Base-by-base conservation (phyloP, 805 yeast genomes). In the Starmerella geochares region DNA sequence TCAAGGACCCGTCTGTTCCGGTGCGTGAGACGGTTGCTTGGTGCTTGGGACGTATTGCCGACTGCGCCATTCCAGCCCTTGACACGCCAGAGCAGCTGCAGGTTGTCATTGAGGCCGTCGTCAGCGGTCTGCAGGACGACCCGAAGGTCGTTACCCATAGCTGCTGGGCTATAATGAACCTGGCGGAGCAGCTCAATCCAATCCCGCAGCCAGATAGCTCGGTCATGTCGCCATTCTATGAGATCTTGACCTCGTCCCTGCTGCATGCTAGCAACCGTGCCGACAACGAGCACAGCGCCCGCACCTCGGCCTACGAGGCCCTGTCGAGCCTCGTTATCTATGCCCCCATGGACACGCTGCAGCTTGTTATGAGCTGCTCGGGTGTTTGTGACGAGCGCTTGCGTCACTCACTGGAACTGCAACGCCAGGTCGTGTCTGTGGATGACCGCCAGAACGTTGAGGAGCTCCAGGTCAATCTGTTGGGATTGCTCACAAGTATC, bases 221-320 rank as follows among this genome's bases (percentile, higher is more conserved):
- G 28, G 73, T 79, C 21, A 73, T 92, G 70, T 83, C 95, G 24
- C 81, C 73, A 54, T 90, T 78, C 65, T 87, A 86, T 62, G 74
- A 73, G 21, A 70, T 72, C 14, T 68, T 92, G 47, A 77, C 86
- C 20, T 87, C 86, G 35, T 76, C 80, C 1, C 73, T 90, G 59
- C 61, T 87, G 36, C 74, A 76, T 58, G 77, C 87, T 33, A 79
- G 92, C 21, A 78, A 76, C 38, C 79, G 82, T 61, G 60, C 70
- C 16, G 95, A 86, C 62, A 92, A 92, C 61, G 97, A 90, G 64
- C 75, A 78, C 62, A 80, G 86, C 52, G 78, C 94, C 5, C 77
- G 97, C 63, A 90, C 97, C 1, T 86, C 96, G n/a, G 94, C 97
- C 1, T 92, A 86, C 65, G 96, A 94, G 67, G 94, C 96, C 0